phyloP scores from a whole-genome alignment of 2,329 filamentous ascomycete genomes.

The Phoma sp. region DNA sequence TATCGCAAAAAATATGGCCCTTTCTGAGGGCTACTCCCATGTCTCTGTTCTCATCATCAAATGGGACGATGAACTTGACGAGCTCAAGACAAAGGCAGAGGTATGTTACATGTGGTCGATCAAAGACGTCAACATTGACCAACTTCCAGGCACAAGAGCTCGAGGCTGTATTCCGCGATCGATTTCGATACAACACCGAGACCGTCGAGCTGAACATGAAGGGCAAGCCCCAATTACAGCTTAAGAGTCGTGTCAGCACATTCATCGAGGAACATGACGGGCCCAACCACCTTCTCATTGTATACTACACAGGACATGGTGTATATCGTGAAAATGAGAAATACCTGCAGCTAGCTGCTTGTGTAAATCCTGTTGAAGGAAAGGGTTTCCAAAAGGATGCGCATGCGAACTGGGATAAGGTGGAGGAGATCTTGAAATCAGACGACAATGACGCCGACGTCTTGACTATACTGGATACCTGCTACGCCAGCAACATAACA shows the following conservation, averaged over 20 bases:
- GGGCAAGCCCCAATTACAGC: conserved; percentile 44
- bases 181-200: conserved; percentile 40
- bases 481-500: conserved; percentile 45
- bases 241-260: conserved; percentile 32
- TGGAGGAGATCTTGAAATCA: conserved; percentile 36
- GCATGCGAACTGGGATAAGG: conserved; percentile 45
- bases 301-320: conserved; percentile 52
- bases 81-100: conserved; percentile 43
- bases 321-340: conserved; percentile 29
- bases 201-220: conserved; percentile 42
- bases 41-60: conserved; percentile 48
- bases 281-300: conserved; percentile 42
- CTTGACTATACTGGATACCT: conserved; percentile 48
- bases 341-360: conserved; percentile 36
- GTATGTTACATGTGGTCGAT: conserved; percentile 22
- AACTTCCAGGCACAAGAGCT: conserved; percentile 38
- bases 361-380: conserved; percentile 14
- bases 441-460: conserved; percentile 44
- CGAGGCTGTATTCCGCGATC: conserved; percentile 32
- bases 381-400: conserved; percentile 34
- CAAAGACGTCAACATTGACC: background rate
- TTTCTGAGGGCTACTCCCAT: conserved; percentile 41
- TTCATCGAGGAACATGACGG: conserved; percentile 42
- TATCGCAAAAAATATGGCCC: conserved; percentile 38
- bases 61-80: conserved; percentile 45